Evolutionary conservation across 208 protist genomes (phyloP).

Genomic region (Acanthamoeba sp.): DNA sequence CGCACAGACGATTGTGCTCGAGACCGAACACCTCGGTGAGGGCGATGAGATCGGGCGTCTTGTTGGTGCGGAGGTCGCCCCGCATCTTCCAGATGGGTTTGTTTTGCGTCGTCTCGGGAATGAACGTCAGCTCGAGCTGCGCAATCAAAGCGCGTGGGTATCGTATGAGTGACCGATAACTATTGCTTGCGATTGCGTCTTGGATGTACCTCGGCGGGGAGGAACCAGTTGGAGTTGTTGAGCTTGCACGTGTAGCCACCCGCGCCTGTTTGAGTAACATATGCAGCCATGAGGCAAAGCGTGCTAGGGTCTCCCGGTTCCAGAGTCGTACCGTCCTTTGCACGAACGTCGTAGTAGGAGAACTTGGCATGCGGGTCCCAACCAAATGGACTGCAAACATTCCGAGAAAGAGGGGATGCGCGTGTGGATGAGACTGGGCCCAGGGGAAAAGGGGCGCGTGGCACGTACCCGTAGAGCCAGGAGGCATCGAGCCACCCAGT

Average conservation of each 20-base stretch:
- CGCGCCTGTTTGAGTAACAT: too few species aligned
- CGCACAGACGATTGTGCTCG: slow-evolving; percentile 60
- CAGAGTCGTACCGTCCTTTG: too few species aligned
- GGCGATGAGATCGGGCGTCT: slow-evolving; percentile 39
- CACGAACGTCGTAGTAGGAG: not conserved
- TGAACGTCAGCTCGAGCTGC: not conserved
- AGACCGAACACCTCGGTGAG: slow-evolving; percentile 38
- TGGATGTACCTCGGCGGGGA: not conserved
- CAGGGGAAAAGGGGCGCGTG: too few species aligned
- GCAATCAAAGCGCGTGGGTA: too few species aligned
- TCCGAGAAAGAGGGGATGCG: too few species aligned
- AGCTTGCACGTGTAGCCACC: not conserved
- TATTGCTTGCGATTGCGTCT: too few species aligned
- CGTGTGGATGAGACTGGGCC: too few species aligned
- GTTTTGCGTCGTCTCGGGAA: not conserved
- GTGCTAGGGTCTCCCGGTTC: too few species aligned
- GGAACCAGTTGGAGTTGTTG: slow-evolving; percentile 15
- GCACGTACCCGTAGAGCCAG: slow-evolving; percentile 25
- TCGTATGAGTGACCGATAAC: too few species aligned
- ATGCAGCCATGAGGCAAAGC: too few species aligned
- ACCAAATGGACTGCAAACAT: too few species aligned
- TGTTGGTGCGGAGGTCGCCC: slow-evolving; percentile 65
- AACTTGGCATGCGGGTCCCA: too few species aligned
- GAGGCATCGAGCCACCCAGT: slow-evolving; percentile 11
- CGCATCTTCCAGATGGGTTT: slow-evolving; percentile 1